Base-by-base conservation (phyloP, 768 basidiomycete species). In the Trametopsis cervina region DNA sequence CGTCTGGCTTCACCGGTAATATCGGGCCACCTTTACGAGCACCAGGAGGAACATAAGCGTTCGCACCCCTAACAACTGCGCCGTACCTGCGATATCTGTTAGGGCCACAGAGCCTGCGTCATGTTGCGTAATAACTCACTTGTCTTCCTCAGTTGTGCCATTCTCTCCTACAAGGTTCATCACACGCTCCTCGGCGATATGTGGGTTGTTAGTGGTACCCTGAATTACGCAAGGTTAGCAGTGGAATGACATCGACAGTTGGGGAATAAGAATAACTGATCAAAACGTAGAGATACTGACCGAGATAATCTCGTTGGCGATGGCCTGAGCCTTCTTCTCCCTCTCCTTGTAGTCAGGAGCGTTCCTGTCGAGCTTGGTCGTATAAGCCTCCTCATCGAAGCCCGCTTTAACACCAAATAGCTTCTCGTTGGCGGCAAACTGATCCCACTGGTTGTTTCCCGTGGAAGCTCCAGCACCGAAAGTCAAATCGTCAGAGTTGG, bases 381-480 rank as follows among this genome's bases (percentile, higher is more conserved):
- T 98, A 65, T 99, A 99, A 26, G 83, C 62, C 49, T 95, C 89
- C 69, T 99, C 96, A 59, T 95, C 85, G 66, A 90, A 99, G 57
- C 79, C 80, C 7, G 92, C 91, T 59, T 75, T 91, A 53, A 95
- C 82, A 20, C 96, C 96, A 61, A 96, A 98, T 47, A 90, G 73
- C 57, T 86, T 75, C 67, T 98, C 95, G 66, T 98, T 99, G 36
- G 73, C 89, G 17, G 83, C 83, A 58, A 95, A 99, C 65, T 96
- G 92, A 65, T 99, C 93, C 90, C 94, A 93, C 2, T 72, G 60
- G 23, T 66, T 61, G 49, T 56, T 61, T 33, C 67, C 69, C 38
- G 57, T 57, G n/a, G 57, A 63, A 13, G 74, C 65, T 10, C 74
- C 74, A 13, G 74, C 60, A 3, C 81, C 85, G 56, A 89, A 90